Evolutionary conservation across 441 rosid species (phyloP), one percentile per base, ranked within the genome.

Genomic region (Populus hybrid): DNA sequence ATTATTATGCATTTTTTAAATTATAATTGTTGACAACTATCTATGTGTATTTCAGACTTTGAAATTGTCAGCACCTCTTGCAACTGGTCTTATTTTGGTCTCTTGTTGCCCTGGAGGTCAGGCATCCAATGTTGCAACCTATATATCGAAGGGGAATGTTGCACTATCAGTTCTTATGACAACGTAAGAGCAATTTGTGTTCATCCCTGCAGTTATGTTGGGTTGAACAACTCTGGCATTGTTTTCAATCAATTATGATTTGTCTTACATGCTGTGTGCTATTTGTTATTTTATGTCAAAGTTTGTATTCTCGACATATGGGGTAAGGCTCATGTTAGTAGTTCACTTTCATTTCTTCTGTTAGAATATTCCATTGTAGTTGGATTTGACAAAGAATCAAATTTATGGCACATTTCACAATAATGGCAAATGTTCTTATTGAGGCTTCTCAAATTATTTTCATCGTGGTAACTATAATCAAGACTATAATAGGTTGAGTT

Each of bases 51-150:
- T 78, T 74, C 87, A 95, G 98, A 75, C 84, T 72, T 87, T 95
- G 50, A 93, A 93, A 86, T 89, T 95, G 67, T 93, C 98, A 8
- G 98, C 98, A 67, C 97, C 97, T 68, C 99, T 95, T 79, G 99
- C 98, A 4, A 92, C 99, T 77, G 98, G 99, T 76, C 93, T 93
- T 81, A 95, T 95, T 80, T 77, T 95, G 82, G 99, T 95, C 71
- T 93, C 99, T 26, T 95, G 99, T 87, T 95, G 98, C 84, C 98
- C 98, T 71, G 97, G 97, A 74, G 99, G 98, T 78, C 98, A 95
- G 83, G 98, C 98, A 6, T 93, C 98, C 16, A 95, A 95, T 77
- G 99, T 95, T 79, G 97, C 99, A 26, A 95, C 98, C 69, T 93
- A 90, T 80, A 92, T 92, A 82, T 95, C 97, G 8, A 95, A 91